phyloP scores from a whole-genome alignment of 1,139 yeast genomes.

The Hemisphaericaspora xylofermentans region DNA sequence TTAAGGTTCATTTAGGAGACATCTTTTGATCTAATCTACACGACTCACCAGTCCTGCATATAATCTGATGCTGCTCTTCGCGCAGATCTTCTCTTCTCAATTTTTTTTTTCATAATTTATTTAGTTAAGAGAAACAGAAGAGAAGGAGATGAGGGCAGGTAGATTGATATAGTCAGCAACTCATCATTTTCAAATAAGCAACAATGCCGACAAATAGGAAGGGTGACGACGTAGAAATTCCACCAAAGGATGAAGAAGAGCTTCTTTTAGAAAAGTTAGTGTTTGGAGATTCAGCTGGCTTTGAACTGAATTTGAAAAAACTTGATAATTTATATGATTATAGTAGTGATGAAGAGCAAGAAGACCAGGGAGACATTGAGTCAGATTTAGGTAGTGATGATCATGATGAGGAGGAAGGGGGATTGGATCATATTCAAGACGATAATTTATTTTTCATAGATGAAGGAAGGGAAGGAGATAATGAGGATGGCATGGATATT shows the following conservation, averaged over 20 bases:
- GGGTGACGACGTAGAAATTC: constrained; percentile 37
- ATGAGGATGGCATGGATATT: constrained; percentile 38
- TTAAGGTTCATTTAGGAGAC: too few relatives aligned
- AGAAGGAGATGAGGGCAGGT: neutral
- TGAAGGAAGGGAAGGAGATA: constrained; percentile 40
- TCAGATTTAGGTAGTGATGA: constrained; percentile 8
- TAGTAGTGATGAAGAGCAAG: constrained; percentile 43
- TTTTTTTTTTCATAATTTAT: neutral
- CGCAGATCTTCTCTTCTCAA: too few relatives aligned
- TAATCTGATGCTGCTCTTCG: too few relatives aligned
- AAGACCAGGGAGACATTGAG: constrained; percentile 19
- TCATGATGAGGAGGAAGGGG: constrained; percentile 14
- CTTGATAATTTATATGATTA: constrained; percentile 56
- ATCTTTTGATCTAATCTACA: too few relatives aligned
- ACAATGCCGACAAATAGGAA: constrained; percentile 24
- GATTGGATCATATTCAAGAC: constrained; percentile 43
- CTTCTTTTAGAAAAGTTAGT: constrained; percentile 74
- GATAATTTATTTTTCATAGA: constrained; percentile 69
- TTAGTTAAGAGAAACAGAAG: too few relatives aligned
- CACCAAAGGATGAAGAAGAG: constrained; percentile 85
- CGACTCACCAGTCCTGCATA: too few relatives aligned
- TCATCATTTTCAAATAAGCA: neutral
- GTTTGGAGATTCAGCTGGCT: constrained; percentile 85
- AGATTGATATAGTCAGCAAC: neutral
- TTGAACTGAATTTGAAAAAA: constrained; percentile 63